These are phyloP conservation scores for Neocucurbitaria cava DNA, from an alignment of 2,329 filamentous ascomycete genomes.

Conservation along the genomic window DNA sequence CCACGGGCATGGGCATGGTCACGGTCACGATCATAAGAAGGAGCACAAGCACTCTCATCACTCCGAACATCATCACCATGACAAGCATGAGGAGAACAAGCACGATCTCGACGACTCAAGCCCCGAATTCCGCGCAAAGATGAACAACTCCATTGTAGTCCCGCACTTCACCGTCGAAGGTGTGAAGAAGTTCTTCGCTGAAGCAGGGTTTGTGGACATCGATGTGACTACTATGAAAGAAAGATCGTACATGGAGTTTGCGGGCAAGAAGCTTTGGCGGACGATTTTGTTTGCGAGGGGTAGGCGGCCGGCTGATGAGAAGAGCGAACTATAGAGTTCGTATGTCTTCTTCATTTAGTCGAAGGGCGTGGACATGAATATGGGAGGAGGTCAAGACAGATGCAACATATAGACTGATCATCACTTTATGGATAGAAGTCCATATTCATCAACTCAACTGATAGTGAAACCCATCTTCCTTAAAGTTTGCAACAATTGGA, in stretches of 20 bases:
- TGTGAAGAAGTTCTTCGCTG: constrained; percentile 66
- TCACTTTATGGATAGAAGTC: background rate
- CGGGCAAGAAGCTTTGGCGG: constrained; percentile 49
- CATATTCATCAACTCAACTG: too few relatives aligned
- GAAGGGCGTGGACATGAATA: background rate
- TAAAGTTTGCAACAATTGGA: too few relatives aligned
- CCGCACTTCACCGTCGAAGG: constrained; percentile 69
- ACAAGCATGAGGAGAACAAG: constrained; percentile 14
- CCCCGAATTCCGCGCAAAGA: constrained; percentile 33
- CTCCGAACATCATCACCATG: constrained; percentile 9
- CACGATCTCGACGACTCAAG: constrained; percentile 9
- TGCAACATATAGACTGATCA: background rate
- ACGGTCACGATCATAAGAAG: constrained; percentile 22
- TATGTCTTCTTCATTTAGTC: background rate
- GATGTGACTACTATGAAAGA: constrained; percentile 62
- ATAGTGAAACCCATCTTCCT: too few relatives aligned
- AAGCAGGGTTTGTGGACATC: constrained; percentile 67
- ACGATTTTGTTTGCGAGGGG: constrained; percentile 61
- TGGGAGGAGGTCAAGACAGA: background rate
- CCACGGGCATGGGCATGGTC: constrained; percentile 29
- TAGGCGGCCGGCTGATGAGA: constrained; percentile 46
- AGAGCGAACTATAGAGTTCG: constrained; percentile 31
- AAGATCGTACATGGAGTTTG: constrained; percentile 56
- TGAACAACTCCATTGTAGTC: constrained; percentile 65
- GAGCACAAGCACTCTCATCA: constrained; percentile 11